Conservation (phyloP, 148 eudicot species). For the Drosera capensis region DNA sequence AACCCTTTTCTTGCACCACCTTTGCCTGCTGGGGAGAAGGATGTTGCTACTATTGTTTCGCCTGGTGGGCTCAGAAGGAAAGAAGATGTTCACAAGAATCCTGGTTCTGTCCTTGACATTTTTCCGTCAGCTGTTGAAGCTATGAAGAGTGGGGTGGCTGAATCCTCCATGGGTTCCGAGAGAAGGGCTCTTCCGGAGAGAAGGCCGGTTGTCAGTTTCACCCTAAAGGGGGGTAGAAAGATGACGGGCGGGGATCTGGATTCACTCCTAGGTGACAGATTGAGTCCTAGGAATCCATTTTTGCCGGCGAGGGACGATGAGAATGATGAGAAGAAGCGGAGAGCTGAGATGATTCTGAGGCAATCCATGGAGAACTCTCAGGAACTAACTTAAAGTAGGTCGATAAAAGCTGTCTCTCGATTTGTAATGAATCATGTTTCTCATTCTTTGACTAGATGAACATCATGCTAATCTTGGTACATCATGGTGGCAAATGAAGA, state of each 20-base stretch:
- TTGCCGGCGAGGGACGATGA: slow-evolving; percentile 49
- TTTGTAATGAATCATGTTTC: no score
- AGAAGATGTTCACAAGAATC: slow-evolving; percentile 17
- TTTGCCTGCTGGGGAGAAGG: slow-evolving; percentile 35
- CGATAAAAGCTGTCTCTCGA: neutral
- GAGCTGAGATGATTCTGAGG: slow-evolving; percentile 65
- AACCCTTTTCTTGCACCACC: slow-evolving; percentile 27
- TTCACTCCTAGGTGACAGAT: slow-evolving; percentile 28
- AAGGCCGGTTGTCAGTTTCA: slow-evolving; percentile 44
- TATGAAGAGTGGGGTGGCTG: slow-evolving; percentile 23
- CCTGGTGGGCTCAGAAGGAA: slow-evolving; percentile 19
- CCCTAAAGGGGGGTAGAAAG: slow-evolving; percentile 50
- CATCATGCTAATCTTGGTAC: neutral
- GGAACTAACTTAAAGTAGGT: slow-evolving; percentile 50
- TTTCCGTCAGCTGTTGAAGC: slow-evolving; percentile 79
- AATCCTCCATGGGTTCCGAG: slow-evolving; percentile 25
- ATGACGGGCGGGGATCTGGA: slow-evolving; percentile 52
- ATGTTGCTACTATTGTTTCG: slow-evolving; percentile 15
- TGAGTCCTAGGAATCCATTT: slow-evolving; percentile 11
- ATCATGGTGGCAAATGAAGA: slow-evolving; percentile 2
- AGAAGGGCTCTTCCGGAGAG: slow-evolving; percentile 22
- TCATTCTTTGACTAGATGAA: neutral
- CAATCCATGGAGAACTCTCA: slow-evolving; percentile 52
- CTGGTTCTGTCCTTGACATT: slow-evolving; percentile 33
- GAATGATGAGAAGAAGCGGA: slow-evolving; percentile 76